phyloP scores from a whole-genome alignment of 805 yeast species.

The Clavispora vitiphila region DNA sequence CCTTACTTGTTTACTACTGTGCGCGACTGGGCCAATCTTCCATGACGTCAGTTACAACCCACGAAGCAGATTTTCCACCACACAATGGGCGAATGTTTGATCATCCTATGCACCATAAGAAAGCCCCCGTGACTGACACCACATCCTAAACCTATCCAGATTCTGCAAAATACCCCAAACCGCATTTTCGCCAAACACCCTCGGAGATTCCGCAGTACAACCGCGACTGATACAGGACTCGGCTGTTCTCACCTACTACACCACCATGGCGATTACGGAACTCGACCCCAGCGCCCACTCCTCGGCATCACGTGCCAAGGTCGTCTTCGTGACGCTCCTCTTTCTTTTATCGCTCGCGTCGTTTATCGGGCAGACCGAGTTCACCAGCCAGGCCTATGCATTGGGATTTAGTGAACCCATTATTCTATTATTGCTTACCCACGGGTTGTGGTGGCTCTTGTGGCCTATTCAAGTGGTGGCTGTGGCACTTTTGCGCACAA shows the following conservation, averaged over 20 bases:
- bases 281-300: conserved; percentile 21
- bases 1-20: too few relatives aligned
- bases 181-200: too few relatives aligned
- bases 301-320: conserved; percentile 29
- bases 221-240: neutral
- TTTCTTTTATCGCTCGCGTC: conserved; percentile 39
- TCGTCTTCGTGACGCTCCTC: conserved; percentile 28
- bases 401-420: conserved; percentile 64
- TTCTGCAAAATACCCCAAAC: neutral
- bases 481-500: conserved; percentile 45
- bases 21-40: too few relatives aligned
- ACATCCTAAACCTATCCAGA: too few relatives aligned
- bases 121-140: too few relatives aligned
- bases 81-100: too few relatives aligned
- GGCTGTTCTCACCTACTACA: neutral
- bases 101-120: too few relatives aligned
- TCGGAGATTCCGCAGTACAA: too few relatives aligned
- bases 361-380: conserved; percentile 77
- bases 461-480: conserved; percentile 63
- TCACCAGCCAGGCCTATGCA: conserved; percentile 64
- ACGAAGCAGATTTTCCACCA: too few relatives aligned
- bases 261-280: conserved; percentile 31
- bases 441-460: conserved; percentile 69
- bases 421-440: conserved; percentile 61
- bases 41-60: too few relatives aligned